Base-by-base conservation (phyloP, 192 early-diverging fungal genomes). In the Coemansia sp. region DNA sequence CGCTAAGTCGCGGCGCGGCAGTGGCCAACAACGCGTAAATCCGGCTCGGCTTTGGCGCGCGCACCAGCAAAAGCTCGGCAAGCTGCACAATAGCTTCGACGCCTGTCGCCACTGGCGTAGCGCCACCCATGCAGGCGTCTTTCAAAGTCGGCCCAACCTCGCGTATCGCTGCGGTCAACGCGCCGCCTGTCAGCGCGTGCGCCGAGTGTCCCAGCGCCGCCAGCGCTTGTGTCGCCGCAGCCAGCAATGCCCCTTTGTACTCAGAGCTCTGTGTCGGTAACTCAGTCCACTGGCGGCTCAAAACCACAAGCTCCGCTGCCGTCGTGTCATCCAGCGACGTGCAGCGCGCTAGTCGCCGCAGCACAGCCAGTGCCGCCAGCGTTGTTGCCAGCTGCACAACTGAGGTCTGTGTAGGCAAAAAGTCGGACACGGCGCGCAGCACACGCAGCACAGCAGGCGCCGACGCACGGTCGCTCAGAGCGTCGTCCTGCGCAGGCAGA, bases 11-110 rank as follows among this genome's bases (percentile, higher is more conserved):
- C 19, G 78, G 73, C 50, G 61, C 54, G 3, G 70, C 78, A 8
- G 60, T 75, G 23, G 46, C 51, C 22, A 80, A 65, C 29, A 67
- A 66, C 20, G 68, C 70, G 21, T 64, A 69, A 24, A 80, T 63
- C 6, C 50, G 46, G 29, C 20, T 27, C 4, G 75, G 59, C 0
- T 6, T 52, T 1, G 72, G 73, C 6, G 60, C 65, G 5, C 31
- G 54, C 2, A 22, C 51, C 29, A 62, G 50, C n/a, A 56, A 62
- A 20, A 19, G 22, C 36, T 57, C 54, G 3, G 68, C 66, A 8
- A 80, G 70, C 55, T 24, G 54, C 20, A 73, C 52, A 17, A 65
- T 56, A 0, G 73, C 70, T 0, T 23, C 56, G 7, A 66, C 65
- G 23, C 78, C 78, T 8, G 68, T 70, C 11, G 69, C 51, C 9